These are phyloP conservation scores for Aspergillus hortae DNA, from an alignment of 2,329 filamentous ascomycete genomes.

Conservation along the genomic window DNA sequence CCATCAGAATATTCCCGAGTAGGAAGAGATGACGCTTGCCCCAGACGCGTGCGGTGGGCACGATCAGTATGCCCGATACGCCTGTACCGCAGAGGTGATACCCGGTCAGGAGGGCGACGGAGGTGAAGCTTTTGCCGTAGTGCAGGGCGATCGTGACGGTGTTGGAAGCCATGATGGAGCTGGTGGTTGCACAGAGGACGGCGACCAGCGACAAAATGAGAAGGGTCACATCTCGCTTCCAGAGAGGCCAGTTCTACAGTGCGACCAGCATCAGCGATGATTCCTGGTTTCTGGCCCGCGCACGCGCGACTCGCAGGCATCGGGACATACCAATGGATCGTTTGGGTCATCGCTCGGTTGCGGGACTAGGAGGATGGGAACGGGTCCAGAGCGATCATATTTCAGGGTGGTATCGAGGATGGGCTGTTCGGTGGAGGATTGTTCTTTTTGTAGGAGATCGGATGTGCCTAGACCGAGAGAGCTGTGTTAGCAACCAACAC, in stretches of 20 bases:
- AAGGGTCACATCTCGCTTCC: slow-evolving; percentile 78
- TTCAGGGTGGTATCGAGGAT: slow-evolving; percentile 55
- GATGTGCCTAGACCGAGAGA: slow-evolving; percentile 33
- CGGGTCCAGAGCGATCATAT: slow-evolving; percentile 64
- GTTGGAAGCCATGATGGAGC: slow-evolving; percentile 83
- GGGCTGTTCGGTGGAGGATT: slow-evolving; percentile 31
- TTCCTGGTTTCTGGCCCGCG: background rate
- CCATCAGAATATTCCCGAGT: slow-evolving; percentile 68
- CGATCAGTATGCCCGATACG: slow-evolving; percentile 76
- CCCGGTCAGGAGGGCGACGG: slow-evolving; percentile 77
- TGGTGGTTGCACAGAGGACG: slow-evolving; percentile 79
- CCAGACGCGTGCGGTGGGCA: slow-evolving; percentile 84
- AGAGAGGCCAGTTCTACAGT: slow-evolving; percentile 74
- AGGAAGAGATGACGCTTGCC: slow-evolving; percentile 88
- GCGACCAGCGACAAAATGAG: slow-evolving; percentile 73
- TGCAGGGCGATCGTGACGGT: slow-evolving; percentile 71
- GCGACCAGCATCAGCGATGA: background rate
- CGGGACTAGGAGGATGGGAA: slow-evolving; percentile 77
- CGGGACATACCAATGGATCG: slow-evolving; percentile 66
- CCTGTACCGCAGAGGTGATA: slow-evolving; percentile 84
- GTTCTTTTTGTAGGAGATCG: slow-evolving; percentile 61
- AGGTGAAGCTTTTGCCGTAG: slow-evolving; percentile 65
- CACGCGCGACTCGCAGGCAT: background rate
- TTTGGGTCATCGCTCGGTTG: slow-evolving; percentile 90
- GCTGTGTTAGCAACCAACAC: background rate